A percentile compares a stretch with the other conserved stretches of the same genome.
Conservation (phyloP, 2,329 filamentous ascomycete species). For the Hypocrella siamensis region DNA sequence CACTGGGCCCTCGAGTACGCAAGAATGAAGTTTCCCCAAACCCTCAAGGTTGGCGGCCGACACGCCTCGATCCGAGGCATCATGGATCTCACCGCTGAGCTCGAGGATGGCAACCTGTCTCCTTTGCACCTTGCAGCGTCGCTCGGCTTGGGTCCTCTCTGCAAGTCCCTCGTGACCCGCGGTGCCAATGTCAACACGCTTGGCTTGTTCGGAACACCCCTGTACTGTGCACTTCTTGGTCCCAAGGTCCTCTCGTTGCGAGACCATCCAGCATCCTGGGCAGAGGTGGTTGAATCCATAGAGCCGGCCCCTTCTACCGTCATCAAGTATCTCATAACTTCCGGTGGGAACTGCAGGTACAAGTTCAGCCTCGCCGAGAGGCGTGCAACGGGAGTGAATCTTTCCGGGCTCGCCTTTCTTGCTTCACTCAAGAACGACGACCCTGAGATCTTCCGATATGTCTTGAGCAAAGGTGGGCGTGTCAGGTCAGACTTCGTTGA, state of each 20-base stretch:
- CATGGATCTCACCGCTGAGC: constrained; percentile 13
- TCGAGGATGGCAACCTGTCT: constrained; percentile 12
- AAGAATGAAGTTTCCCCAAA: constrained; percentile 12
- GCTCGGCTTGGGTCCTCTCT: constrained; percentile 15
- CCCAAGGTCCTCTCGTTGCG: constrained; percentile 9
- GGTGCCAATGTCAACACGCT: constrained; percentile 8
- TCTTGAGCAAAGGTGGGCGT: background rate
- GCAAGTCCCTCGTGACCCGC: constrained; percentile 9
- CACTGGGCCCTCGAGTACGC: constrained; percentile 21
- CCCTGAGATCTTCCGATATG: background rate
- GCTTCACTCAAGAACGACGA: constrained; percentile 1
- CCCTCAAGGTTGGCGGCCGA: constrained; percentile 7
- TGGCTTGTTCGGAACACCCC: constrained; percentile 13
- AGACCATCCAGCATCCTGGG: constrained; percentile 6
- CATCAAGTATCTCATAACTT: background rate
- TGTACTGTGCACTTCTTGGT: constrained; percentile 19
- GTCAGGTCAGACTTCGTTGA: background rate
- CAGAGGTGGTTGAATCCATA: background rate
- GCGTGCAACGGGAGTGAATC: background rate
- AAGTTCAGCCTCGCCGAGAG: constrained; percentile 5
- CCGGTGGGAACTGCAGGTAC: background rate
- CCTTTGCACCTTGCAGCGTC: constrained; percentile 19
- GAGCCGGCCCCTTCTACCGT: background rate
- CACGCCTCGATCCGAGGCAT: constrained; percentile 5
- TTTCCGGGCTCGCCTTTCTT: constrained; percentile 2